Percentiles rank a stretch among this genome's conserved stretches.
phyloP scores from a whole-genome alignment of 345 rosid genomes.

The Moricandia moricandioides region DNA sequence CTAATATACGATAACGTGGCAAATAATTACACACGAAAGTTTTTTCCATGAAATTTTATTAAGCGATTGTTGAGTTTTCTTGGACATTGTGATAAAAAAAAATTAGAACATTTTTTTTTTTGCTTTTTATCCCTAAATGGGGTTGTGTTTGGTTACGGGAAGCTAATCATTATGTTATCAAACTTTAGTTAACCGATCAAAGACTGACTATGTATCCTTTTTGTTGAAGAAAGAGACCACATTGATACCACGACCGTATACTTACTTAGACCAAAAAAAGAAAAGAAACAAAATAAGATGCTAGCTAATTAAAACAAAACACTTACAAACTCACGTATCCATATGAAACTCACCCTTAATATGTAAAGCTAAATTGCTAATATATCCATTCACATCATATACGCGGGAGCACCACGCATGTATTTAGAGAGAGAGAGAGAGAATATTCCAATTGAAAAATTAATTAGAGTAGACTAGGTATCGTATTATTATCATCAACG shows the following conservation, averaged over 20 bases:
- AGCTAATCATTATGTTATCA: background rate
- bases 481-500: background rate
- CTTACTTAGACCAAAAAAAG: background rate
- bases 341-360: background rate
- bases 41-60: background rate
- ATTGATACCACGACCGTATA: background rate
- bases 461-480: background rate
- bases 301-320: background rate
- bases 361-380: background rate
- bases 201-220: background rate
- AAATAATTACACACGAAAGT: background rate
- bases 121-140: background rate
- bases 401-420: background rate
- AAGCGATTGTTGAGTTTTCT: background rate
- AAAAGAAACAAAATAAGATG: background rate
- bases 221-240: background rate
- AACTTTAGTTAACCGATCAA: background rate
- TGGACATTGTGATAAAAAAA: background rate
- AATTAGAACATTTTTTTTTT: background rate
- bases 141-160: background rate
- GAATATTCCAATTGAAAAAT: background rate
- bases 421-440: background rate
- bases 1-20: background rate
- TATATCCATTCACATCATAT: background rate
- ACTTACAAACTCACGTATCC: background rate